Evolutionary conservation across 805 yeast species (phyloP).

Genomic region (Ogataea haglerorum): DNA sequence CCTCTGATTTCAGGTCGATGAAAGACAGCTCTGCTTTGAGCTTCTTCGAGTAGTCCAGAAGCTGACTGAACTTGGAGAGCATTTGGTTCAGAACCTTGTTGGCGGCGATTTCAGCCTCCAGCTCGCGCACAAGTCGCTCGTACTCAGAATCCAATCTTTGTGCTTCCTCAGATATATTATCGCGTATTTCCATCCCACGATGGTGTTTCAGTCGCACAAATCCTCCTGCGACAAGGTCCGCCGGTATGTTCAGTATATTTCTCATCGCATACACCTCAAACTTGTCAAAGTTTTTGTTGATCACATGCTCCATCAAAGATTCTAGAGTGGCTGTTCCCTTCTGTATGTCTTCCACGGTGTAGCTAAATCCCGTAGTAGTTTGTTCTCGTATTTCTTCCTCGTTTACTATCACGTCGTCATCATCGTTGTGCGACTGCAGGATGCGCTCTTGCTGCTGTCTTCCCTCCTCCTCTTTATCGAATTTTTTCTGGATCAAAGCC

Average conservation of each 20-base stretch:
- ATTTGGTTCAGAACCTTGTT: conserved; percentile 40
- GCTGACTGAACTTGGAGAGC: conserved; percentile 36
- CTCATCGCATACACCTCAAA: conserved; percentile 78
- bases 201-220: conserved; percentile 70
- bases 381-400: conserved; percentile 16
- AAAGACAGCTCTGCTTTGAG: conserved; percentile 13
- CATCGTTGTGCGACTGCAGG: conserved; percentile 18
- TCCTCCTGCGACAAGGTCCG: conserved; percentile 59
- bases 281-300: conserved; percentile 81
- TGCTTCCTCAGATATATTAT: conserved; percentile 17
- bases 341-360: conserved; percentile 48
- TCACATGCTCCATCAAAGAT: conserved; percentile 65
- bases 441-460: conserved; percentile 11
- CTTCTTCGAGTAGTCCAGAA: conserved; percentile 31
- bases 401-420: conserved; percentile 29
- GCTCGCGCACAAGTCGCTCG: conserved; percentile 33
- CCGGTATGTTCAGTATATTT: conserved; percentile 71
- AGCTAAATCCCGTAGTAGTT: neutral
- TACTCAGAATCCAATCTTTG: conserved; percentile 23
- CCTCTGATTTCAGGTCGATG: conserved; percentile 11
- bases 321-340: conserved; percentile 82
- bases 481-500: conserved; percentile 44
- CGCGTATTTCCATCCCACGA: conserved; percentile 39
- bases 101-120: conserved; percentile 42
- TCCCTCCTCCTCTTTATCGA: conserved; percentile 23